Evolutionary conservation across 2,329 filamentous ascomycete species (phyloP).

Genomic region (Claviceps arundinis): DNA sequence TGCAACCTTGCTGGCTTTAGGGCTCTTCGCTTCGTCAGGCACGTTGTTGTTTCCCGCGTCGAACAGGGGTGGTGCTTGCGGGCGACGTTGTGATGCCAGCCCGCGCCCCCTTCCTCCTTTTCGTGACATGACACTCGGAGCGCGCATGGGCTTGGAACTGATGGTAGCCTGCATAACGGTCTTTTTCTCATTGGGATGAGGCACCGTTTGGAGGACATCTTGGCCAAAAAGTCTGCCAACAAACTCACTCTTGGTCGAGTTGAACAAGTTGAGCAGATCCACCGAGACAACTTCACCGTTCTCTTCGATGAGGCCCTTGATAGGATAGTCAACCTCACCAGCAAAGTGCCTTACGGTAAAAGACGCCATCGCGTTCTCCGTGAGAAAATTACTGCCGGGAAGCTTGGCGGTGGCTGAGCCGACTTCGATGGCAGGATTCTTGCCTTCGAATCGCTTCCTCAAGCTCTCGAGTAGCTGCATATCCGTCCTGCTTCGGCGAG

Average conservation of each 20-base stretch:
- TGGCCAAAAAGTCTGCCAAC: conserved; percentile 89
- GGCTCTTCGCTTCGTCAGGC: conserved; percentile 26
- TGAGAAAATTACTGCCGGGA: conserved; percentile 80
- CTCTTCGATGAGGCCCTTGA: conserved; percentile 79
- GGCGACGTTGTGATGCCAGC: conserved; percentile 24
- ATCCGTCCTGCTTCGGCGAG: conserved; percentile 75
- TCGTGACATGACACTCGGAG: conserved; percentile 81
- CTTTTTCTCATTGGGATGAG: conserved; percentile 81
- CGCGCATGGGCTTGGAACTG: conserved; percentile 84
- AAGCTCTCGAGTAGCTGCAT: conserved; percentile 82
- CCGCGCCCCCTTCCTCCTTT: conserved; percentile 41
- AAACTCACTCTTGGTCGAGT: conserved; percentile 76
- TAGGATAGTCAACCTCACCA: conserved; percentile 87
- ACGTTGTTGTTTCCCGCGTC: conserved; percentile 23
- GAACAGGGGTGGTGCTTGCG: conserved; percentile 21
- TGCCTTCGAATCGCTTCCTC: conserved; percentile 85
- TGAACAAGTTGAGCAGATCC: conserved; percentile 89
- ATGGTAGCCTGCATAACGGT: conserved; percentile 94
- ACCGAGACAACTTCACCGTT: conserved; percentile 94
- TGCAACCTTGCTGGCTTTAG: conserved; percentile 17
- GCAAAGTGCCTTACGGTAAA: conserved; percentile 95
- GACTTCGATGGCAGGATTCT: conserved; percentile 80
- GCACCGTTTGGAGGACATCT: conserved; percentile 79
- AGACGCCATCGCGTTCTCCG: conserved; percentile 62
- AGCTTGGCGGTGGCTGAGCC: conserved; percentile 61